phyloP scores from a whole-genome alignment of 169 alveolate genomes.

The Plasmodium vinckei region DNA sequence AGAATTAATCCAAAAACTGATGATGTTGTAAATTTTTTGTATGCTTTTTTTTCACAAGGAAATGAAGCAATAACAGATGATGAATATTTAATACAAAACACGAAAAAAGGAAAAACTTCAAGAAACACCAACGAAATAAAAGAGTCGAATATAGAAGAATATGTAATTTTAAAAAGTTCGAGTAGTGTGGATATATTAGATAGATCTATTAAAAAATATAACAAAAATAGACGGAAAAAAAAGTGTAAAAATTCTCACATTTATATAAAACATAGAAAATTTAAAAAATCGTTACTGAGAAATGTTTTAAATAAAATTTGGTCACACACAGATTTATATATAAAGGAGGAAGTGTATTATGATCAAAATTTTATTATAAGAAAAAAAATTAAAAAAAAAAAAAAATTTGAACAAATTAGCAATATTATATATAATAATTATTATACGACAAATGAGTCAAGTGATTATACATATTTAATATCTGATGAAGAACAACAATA shows the following conservation, averaged over 20 bases:
- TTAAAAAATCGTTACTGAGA: constrained; percentile 23
- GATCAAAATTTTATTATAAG: constrained; percentile 27
- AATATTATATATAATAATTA: constrained; percentile 18
- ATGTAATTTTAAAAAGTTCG: not conserved
- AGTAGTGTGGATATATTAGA: not conserved
- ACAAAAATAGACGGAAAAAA: not conserved
- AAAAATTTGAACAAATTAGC: constrained; percentile 5
- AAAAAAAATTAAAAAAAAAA: constrained; percentile 13
- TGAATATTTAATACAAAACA: not conserved
- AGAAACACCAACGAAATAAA: not conserved
- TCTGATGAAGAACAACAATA: constrained; percentile 13
- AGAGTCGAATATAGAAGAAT: not conserved
- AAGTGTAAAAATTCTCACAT: constrained; percentile 6
- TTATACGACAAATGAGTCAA: constrained; percentile 11
- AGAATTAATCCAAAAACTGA: constrained; percentile 31
- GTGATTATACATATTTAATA: constrained; percentile 14
- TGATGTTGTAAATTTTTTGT: constrained; percentile 34
- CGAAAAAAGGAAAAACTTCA: not conserved
- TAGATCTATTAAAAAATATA: not conserved
- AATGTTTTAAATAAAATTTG: constrained; percentile 61
- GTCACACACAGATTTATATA: constrained; percentile 51
- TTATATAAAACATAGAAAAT: constrained; percentile 33
- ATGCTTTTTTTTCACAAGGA: constrained; percentile 25
- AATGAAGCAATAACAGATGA: not conserved
- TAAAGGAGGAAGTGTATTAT: constrained; percentile 56